These are phyloP conservation scores for Tieghemostelium lacteum DNA, from an alignment of 78 protist genomes.

Conservation along the genomic window DNA sequence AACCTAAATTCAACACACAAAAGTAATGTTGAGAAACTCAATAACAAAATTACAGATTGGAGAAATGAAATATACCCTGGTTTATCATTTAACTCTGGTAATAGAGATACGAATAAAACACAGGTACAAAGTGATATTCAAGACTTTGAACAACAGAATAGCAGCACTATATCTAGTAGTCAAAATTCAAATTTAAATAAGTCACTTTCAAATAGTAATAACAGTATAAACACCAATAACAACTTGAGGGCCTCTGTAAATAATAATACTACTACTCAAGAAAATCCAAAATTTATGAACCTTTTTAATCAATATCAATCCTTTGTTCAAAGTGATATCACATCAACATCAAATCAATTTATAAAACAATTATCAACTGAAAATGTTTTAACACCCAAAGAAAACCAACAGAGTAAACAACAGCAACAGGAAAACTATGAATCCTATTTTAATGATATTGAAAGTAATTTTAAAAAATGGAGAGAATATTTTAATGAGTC, in stretches of 20 bases:
- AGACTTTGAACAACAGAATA: not conserved
- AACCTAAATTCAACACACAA: no score
- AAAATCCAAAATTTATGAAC: no score
- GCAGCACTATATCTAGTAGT: not conserved
- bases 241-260: no score
- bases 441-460: not conserved
- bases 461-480: conserved; percentile 19
- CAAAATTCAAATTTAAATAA: no score
- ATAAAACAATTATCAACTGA: not conserved
- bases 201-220: not conserved
- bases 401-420: not conserved
- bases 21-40: no score
- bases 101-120: not conserved
- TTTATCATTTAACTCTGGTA: not conserved
- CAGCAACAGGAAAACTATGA: not conserved
- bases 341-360: not conserved
- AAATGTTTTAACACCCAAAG: not conserved
- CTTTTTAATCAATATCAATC: not conserved
- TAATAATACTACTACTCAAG: no score
- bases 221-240: not conserved
- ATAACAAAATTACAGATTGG: no score
- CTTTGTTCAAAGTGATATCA: not conserved
- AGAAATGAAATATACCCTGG: not conserved
- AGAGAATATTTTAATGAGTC: conserved; percentile 20
- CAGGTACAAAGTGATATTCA: not conserved